Evolutionary conservation across 2,329 filamentous ascomycete genomes (phyloP).

Genomic region (Aureobasidium namibiae): DNA sequence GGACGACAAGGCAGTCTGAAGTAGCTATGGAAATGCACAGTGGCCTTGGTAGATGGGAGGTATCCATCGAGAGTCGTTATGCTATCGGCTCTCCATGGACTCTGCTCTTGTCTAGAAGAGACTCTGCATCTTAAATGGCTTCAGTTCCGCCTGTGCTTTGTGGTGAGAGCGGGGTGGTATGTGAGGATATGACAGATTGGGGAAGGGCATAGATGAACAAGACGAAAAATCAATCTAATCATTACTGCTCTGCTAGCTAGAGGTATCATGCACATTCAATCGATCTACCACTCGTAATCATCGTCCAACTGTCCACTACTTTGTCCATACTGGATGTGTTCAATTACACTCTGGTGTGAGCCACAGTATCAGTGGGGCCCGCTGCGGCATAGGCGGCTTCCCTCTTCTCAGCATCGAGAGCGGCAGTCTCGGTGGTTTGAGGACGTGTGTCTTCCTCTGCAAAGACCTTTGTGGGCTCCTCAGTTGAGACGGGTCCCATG

Average conservation of each 20-base stretch:
- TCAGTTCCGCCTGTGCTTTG: no score
- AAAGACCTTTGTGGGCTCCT: slow-evolving; percentile 6
- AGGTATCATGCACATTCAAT: slow-evolving; percentile 9
- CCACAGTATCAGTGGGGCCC: slow-evolving; percentile 8
- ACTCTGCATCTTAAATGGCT: no score
- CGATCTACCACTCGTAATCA: neutral
- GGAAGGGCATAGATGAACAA: neutral
- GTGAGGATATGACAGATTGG: no score
- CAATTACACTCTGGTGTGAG: slow-evolving; percentile 4
- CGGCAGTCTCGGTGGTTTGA: neutral
- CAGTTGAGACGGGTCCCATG: neutral
- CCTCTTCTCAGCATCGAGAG: slow-evolving; percentile 15
- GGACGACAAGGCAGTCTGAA: slow-evolving; percentile 9
- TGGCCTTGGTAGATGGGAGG: no score
- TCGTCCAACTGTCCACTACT: neutral
- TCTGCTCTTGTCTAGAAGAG: no score
- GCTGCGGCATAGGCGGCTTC: slow-evolving; percentile 4
- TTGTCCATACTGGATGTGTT: neutral
- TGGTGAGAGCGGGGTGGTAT: no score
- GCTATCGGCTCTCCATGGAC: no score
- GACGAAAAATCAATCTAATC: neutral
- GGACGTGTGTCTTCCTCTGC: slow-evolving; percentile 6
- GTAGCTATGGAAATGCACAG: no score
- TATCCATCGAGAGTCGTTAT: no score
- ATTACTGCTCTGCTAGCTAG: slow-evolving; percentile 3